Percentiles rank a stretch among this genome's conserved stretches.
Evolutionary conservation across 441 rosid genomes (phyloP).

Genomic region (Pelargonium fulgidum): DNA sequence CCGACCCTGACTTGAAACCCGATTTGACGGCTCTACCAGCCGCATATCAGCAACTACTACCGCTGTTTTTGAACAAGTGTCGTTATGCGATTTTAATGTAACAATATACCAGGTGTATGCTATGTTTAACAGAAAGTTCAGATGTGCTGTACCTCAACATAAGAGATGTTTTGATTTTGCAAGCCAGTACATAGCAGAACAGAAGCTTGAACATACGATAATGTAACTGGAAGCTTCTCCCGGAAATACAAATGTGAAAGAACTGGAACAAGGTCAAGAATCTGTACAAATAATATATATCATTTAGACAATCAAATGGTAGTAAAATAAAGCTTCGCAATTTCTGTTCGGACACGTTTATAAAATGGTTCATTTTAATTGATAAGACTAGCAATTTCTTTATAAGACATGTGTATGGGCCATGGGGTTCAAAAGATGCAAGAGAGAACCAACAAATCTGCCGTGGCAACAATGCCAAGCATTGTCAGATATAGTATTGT

Average conservation of each 20-base stretch:
- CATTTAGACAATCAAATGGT: background rate
- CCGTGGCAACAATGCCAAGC: background rate
- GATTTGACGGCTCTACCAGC: no score
- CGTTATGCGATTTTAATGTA: no score
- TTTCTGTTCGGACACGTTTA: background rate
- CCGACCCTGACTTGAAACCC: no score
- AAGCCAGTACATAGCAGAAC: conserved; percentile 78
- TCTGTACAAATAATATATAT: conserved; percentile 34
- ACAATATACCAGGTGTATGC: no score
- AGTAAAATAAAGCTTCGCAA: background rate
- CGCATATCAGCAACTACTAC: no score
- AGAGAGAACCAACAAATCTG: background rate
- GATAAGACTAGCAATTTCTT: background rate
- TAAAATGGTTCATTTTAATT: background rate
- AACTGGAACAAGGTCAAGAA: conserved; percentile 51
- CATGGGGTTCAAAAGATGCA: background rate
- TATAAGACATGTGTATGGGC: background rate
- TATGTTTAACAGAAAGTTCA: conserved; percentile 8
- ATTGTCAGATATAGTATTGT: background rate
- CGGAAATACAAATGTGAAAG: conserved; percentile 70
- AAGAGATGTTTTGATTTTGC: conserved; percentile 58
- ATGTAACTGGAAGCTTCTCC: conserved; percentile 75
- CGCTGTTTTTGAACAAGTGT: no score
- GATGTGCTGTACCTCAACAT: conserved; percentile 54
- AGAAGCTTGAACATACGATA: conserved; percentile 76